Percentiles rank a stretch among this genome's conserved stretches.
Evolutionary conservation across 2,329 filamentous ascomycete genomes (phyloP).

Genomic region (Fusarium sp.): DNA sequence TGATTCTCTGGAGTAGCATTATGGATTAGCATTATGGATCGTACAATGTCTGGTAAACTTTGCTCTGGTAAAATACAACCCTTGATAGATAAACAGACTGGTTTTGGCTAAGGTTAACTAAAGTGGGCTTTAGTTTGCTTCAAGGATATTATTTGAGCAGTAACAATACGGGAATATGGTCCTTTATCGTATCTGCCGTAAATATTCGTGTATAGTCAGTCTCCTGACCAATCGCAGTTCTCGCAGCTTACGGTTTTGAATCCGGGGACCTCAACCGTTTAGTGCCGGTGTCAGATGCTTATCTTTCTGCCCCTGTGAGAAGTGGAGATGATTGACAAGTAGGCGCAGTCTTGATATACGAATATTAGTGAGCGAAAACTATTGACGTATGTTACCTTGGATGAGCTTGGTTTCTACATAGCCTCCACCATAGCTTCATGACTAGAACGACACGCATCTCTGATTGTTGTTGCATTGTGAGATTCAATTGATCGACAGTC

Average conservation of each 20-base stretch:
- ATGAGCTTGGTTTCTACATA: neutral
- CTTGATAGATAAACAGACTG: too few species aligned
- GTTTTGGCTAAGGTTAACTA: too few species aligned
- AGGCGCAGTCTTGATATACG: neutral
- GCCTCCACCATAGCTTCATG: neutral
- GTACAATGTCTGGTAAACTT: too few species aligned
- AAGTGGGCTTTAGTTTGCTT: too few species aligned
- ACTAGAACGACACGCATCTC: neutral
- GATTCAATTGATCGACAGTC: neutral
- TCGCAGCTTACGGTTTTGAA: neutral
- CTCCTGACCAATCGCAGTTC: neutral
- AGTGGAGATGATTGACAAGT: neutral
- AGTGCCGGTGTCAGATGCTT: constrained; percentile 6
- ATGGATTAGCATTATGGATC: too few species aligned
- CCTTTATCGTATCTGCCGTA: too few species aligned
- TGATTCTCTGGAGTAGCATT: too few species aligned
- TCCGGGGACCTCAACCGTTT: neutral
- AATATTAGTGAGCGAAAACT: neutral
- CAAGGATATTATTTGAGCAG: too few species aligned
- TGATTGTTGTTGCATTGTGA: neutral
- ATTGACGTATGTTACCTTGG: neutral
- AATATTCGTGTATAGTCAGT: neutral
- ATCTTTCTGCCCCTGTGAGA: neutral
- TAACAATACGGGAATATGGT: too few species aligned
- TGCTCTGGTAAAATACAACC: too few species aligned